Percentiles rank a stretch among this genome's conserved stretches.
These are phyloP conservation scores for Crucibulum laeve DNA, from an alignment of 768 basidiomycete genomes.

Conservation along the genomic window DNA sequence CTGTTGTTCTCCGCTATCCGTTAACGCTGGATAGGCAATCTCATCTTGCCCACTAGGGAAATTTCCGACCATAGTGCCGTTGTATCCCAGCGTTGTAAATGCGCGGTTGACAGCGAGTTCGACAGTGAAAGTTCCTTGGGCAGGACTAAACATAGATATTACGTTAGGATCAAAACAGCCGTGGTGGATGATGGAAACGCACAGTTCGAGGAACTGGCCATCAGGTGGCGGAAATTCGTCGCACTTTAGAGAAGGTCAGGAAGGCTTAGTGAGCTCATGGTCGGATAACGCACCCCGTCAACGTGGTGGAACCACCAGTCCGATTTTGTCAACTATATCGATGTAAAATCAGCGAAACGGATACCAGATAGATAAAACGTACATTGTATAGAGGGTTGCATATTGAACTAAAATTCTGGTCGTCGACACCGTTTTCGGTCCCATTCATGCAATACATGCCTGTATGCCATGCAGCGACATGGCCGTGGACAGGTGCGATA, in stretches of 20 bases:
- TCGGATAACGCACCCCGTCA: slow-evolving; percentile 21
- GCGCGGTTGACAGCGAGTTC: background rate
- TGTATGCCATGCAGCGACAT: slow-evolving; percentile 26
- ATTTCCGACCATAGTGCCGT: background rate
- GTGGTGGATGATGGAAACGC: slow-evolving; percentile 6
- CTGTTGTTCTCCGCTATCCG: background rate
- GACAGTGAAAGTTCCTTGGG: slow-evolving; percentile 32
- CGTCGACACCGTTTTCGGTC: slow-evolving; percentile 19
- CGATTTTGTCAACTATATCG: slow-evolving; percentile 20
- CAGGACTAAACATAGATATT: slow-evolving; percentile 23
- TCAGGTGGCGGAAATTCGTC: slow-evolving; percentile 39
- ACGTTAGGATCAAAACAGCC: background rate
- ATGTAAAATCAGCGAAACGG: background rate
- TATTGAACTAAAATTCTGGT: slow-evolving; percentile 23
- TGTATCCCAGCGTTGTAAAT: background rate
- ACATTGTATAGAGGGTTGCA: slow-evolving; percentile 31
- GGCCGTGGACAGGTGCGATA: slow-evolving; percentile 10
- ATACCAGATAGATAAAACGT: slow-evolving; percentile 3
- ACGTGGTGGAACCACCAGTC: slow-evolving; percentile 42
- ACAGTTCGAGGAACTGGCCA: slow-evolving; percentile 41
- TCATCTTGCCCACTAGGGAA: background rate
- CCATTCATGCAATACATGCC: slow-evolving; percentile 36
- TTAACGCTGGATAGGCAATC: background rate
- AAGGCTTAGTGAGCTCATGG: background rate
- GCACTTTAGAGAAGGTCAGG: slow-evolving; percentile 21